phyloP scores from a whole-genome alignment of 208 protist genomes.

The Novymonas esmeraldas region DNA sequence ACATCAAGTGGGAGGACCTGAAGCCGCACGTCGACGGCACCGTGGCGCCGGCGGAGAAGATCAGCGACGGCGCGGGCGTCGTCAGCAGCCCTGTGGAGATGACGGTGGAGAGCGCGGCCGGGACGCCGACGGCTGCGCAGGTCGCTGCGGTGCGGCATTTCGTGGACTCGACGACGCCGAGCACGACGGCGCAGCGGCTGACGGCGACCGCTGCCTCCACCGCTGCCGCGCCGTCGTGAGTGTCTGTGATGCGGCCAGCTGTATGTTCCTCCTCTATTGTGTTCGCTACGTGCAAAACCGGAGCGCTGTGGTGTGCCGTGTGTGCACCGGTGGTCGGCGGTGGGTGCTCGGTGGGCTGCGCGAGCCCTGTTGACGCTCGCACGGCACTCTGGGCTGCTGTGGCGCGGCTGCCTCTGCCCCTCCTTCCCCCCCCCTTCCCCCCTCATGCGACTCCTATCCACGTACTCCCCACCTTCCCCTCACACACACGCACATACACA shows the following conservation, averaged over 20 bases:
- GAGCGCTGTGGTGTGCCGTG: no score
- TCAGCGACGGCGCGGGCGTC: not conserved
- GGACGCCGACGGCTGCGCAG: constrained; percentile 9
- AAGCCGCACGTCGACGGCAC: constrained; percentile 51
- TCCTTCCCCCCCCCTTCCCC: not conserved
- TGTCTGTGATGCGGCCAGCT: no score
- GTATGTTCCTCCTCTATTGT: no score
- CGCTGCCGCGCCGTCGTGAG: not conserved
- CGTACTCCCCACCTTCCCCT: not conserved
- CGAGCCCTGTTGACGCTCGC: no score
- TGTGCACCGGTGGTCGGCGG: no score
- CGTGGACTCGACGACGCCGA: constrained; percentile 9
- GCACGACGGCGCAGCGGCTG: not conserved
- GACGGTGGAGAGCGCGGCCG: not conserved
- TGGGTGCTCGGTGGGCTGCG: no score
- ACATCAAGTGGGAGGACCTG: constrained; percentile 79
- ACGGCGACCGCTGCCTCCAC: not conserved
- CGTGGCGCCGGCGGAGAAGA: not conserved
- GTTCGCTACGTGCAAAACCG: no score
- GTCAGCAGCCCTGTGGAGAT: not conserved
- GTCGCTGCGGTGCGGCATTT: constrained; percentile 18
- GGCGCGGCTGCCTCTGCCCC: not conserved
- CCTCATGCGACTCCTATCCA: not conserved
- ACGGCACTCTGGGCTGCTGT: not conserved
- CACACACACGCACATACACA: not conserved